Evolutionary conservation across 2,329 filamentous ascomycete species (phyloP).

Genomic region (Neopestalotiopsis clavispora): DNA sequence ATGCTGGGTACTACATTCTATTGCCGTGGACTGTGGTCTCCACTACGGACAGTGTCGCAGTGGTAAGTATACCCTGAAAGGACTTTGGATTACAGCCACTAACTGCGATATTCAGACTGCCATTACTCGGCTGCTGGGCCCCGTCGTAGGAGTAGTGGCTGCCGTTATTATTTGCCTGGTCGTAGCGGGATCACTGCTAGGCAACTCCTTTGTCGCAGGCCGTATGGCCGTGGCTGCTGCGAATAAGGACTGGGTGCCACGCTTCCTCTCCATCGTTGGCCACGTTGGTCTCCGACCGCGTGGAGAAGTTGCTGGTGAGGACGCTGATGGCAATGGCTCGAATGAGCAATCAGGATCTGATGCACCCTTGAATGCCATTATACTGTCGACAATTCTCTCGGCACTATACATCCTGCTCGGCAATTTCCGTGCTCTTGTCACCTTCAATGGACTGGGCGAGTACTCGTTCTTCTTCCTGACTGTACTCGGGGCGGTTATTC

Average conservation of each 20-base stretch:
- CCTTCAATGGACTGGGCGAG: slow-evolving; percentile 63
- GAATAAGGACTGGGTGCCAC: slow-evolving; percentile 56
- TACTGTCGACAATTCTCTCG: slow-evolving; percentile 54
- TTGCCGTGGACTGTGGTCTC: slow-evolving; percentile 64
- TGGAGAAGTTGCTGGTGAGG: slow-evolving; percentile 16
- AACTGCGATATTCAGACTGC: slow-evolving; percentile 48
- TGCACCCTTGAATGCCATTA: slow-evolving; percentile 58
- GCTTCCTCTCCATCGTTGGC: slow-evolving; percentile 49
- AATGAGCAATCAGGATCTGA: slow-evolving; percentile 41
- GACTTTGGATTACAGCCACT: slow-evolving; percentile 13
- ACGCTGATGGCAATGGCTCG: slow-evolving; percentile 11
- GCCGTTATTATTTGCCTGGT: slow-evolving; percentile 64
- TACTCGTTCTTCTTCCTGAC: slow-evolving; percentile 70
- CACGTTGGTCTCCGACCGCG: slow-evolving; percentile 38
- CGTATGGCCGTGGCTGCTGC: slow-evolving; percentile 66
- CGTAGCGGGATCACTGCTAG: slow-evolving; percentile 64
- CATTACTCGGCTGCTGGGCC: slow-evolving; percentile 59
- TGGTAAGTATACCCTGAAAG: slow-evolving; percentile 47
- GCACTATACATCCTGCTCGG: slow-evolving; percentile 64
- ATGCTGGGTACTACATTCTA: slow-evolving; percentile 66
- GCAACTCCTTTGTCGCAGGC: slow-evolving; percentile 66
- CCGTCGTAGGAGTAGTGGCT: slow-evolving; percentile 55
- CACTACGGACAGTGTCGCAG: slow-evolving; percentile 65
- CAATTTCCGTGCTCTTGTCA: slow-evolving; percentile 64
- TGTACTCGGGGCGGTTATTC: slow-evolving; percentile 60